phyloP scores from a whole-genome alignment of 2,329 filamentous ascomycete species.

The Chalaropsis ovoidea region DNA sequence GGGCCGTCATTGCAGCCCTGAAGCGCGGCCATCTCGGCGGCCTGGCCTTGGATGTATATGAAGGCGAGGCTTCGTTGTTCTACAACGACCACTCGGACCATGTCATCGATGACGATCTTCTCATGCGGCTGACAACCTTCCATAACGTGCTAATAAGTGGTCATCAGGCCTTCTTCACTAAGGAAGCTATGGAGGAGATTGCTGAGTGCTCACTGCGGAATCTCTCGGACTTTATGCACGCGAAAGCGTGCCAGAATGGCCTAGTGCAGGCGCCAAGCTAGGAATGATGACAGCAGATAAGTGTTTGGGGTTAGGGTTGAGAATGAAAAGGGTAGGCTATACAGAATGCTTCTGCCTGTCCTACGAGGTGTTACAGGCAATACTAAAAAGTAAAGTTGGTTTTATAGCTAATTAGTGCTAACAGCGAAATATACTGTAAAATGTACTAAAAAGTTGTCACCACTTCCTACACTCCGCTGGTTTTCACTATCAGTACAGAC shows the following conservation, averaged over 20 bases:
- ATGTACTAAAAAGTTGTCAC: no score
- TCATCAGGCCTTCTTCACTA: constrained; percentile 60
- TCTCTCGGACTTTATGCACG: constrained; percentile 38
- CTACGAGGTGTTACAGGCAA: no score
- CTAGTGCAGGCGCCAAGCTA: constrained; percentile 28
- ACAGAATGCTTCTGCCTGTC: no score
- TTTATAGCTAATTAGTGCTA: no score
- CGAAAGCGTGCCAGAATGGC: constrained; percentile 34
- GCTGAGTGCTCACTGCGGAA: constrained; percentile 50
- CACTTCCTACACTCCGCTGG: no score
- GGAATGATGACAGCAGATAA: not conserved
- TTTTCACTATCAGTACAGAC: no score
- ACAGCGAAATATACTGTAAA: no score
- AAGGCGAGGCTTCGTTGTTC: constrained; percentile 53
- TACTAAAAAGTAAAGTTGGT: no score
- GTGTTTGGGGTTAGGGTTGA: not conserved
- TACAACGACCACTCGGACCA: constrained; percentile 55
- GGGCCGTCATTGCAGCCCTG: constrained; percentile 49
- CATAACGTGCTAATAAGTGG: constrained; percentile 57
- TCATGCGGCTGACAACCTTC: constrained; percentile 58
- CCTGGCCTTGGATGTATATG: constrained; percentile 58
- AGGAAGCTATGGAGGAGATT: constrained; percentile 55
- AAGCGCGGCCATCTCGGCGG: constrained; percentile 52
- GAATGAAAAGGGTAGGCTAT: no score
- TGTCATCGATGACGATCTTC: constrained; percentile 55